phyloP scores from a whole-genome alignment of 2,329 filamentous ascomycete genomes.

The Arachnomyces sp. region DNA sequence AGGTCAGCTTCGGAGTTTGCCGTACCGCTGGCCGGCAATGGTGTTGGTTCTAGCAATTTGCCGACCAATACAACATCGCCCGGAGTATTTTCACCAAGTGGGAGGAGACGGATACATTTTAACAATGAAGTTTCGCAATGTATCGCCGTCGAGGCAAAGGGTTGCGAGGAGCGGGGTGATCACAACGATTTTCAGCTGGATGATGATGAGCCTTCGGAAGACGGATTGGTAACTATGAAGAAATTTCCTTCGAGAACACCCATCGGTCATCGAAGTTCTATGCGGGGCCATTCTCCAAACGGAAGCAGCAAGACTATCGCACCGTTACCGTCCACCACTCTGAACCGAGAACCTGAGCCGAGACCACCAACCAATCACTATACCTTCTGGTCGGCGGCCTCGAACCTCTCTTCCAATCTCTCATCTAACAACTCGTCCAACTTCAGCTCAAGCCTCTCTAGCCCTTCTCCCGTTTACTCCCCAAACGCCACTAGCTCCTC shows the following conservation, averaged over 20 bases:
- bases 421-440: no score
- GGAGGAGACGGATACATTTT: constrained; percentile 84
- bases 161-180: constrained; percentile 63
- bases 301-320: constrained; percentile 85
- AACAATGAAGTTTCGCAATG: constrained; percentile 94
- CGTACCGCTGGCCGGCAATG: constrained; percentile 53
- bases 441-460: not conserved
- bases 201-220: constrained; percentile 62
- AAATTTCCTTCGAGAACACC: constrained; percentile 47
- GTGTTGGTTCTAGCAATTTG: constrained; percentile 51
- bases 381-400: not conserved
- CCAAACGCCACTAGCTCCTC: no score
- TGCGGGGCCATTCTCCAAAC: constrained; percentile 46
- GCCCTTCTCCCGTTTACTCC: not conserved
- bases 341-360: constrained; percentile 42
- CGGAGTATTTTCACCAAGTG: constrained; percentile 56
- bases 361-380: constrained; percentile 1
- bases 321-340: constrained; percentile 75
- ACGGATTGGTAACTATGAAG: constrained; percentile 78
- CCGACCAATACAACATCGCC: constrained; percentile 64
- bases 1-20: constrained; percentile 63
- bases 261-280: constrained; percentile 46
- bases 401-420: no score
- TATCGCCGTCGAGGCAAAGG: constrained; percentile 83
- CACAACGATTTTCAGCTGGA: constrained; percentile 46